phyloP scores from a whole-genome alignment of 208 protist species.

The Naegleria fowleri region DNA sequence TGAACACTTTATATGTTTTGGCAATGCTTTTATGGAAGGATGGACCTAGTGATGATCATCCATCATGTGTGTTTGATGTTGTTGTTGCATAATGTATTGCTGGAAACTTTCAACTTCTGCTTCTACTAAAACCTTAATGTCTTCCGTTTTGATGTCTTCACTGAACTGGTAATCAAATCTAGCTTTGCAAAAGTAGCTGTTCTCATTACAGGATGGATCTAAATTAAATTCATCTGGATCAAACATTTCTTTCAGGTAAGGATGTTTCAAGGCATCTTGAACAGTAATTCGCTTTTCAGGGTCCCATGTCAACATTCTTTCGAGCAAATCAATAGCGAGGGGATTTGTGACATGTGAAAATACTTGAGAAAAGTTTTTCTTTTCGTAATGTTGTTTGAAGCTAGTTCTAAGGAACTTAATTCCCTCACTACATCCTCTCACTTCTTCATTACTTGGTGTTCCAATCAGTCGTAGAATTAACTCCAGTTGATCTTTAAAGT shows the following conservation, averaged over 20 bases:
- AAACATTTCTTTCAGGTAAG: slow-evolving; percentile 41
- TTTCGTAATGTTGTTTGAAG: not conserved
- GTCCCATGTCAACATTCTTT: slow-evolving; percentile 53
- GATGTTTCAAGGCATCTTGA: slow-evolving; percentile 48
- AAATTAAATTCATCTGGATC: not conserved
- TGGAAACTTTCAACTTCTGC: not conserved
- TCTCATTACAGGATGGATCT: not conserved
- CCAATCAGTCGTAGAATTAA: not conserved
- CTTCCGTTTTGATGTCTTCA: slow-evolving; percentile 12
- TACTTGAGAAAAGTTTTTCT: not conserved
- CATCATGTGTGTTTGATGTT: not conserved
- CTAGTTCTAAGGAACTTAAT: not conserved
- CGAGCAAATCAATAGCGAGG: slow-evolving; percentile 46
- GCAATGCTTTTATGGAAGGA: too few relatives aligned
- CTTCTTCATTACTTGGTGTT: not conserved
- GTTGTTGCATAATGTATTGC: not conserved
- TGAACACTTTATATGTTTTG: too few relatives aligned
- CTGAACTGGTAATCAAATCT: not conserved
- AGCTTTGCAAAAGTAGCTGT: slow-evolving; percentile 1
- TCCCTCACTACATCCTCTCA: not conserved
- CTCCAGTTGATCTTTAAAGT: not conserved
- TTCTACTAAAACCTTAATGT: not conserved
- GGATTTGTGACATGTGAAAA: not conserved
- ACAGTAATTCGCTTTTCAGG: slow-evolving; percentile 49
- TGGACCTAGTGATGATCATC: too few relatives aligned